Percentiles rank a stretch among this genome's conserved stretches.
Evolutionary conservation across 257 asterid genomes (phyloP).

Genomic region (Jacaranda copaia): DNA sequence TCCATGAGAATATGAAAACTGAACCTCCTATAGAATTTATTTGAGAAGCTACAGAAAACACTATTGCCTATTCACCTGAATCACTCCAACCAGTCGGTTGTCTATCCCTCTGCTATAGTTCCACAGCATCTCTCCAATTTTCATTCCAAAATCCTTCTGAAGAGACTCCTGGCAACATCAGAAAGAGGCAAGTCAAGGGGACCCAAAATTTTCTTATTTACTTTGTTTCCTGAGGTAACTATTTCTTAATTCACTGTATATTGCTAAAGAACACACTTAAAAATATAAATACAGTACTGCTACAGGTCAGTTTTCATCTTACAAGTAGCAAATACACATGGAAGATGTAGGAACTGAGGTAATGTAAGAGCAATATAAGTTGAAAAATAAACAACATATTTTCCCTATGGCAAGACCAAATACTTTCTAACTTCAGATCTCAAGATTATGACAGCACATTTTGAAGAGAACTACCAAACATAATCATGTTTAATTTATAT

Average conservation of each 20-base stretch:
- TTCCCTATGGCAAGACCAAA: not conserved
- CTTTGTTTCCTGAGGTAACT: not conserved
- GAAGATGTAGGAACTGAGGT: not conserved
- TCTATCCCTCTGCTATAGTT: slow-evolving; percentile 91
- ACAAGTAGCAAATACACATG: not conserved
- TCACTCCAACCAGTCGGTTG: slow-evolving; percentile 73
- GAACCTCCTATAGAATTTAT: slow-evolving; percentile 17
- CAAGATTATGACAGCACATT: not conserved
- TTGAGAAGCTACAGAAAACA: slow-evolving; percentile 15
- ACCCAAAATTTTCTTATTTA: not conserved
- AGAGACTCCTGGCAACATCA: slow-evolving; percentile 78
- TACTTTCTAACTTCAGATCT: not conserved
- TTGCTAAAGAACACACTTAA: slow-evolving; percentile 21
- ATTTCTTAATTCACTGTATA: not conserved
- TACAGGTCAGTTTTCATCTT: not conserved
- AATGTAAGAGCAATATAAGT: not conserved
- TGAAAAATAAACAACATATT: not conserved
- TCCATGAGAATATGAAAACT: slow-evolving; percentile 22
- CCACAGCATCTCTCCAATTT: slow-evolving; percentile 96
- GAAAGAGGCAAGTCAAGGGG: slow-evolving; percentile 27
- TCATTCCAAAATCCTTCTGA: slow-evolving; percentile 87
- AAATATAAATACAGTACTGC: not conserved
- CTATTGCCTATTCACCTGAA: slow-evolving; percentile 51
- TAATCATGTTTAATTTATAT: not conserved
- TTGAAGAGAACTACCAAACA: not conserved